phyloP scores from a whole-genome alignment of 2,329 filamentous ascomycete species.

The Colletotrichum godetiae region DNA sequence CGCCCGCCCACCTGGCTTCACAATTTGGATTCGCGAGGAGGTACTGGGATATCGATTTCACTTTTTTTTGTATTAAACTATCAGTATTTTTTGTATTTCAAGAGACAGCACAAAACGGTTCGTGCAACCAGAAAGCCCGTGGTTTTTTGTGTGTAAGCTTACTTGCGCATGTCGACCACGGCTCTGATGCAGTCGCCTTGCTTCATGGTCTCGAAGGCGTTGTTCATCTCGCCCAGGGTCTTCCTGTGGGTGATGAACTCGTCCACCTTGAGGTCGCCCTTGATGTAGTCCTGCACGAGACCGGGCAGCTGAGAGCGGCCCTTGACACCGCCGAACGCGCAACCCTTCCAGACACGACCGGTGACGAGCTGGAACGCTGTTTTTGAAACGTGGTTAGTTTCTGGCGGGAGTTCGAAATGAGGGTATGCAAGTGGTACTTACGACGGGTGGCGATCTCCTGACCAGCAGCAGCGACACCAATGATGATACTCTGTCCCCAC shows the following conservation, averaged over 20 bases:
- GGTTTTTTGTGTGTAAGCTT: conserved; percentile 12
- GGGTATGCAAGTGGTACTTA: conserved; percentile 61
- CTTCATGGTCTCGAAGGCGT: conserved; percentile 94
- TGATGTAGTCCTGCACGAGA: conserved; percentile 90
- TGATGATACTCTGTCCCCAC: conserved; percentile 98
- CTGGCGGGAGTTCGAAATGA: not conserved
- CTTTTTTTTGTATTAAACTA: conserved; percentile 35
- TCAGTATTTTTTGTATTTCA: conserved; percentile 29
- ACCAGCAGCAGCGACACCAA: conserved; percentile 94
- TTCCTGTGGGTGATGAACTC: conserved; percentile 99
- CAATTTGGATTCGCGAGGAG: conserved; percentile 26
- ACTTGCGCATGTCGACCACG: conserved; percentile 76
- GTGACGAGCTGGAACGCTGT: conserved; percentile 98
- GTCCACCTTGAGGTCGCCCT: conserved; percentile 93
- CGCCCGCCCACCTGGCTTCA: conserved; percentile 27
- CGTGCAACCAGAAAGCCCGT: conserved; percentile 30
- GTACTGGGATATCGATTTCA: conserved; percentile 24
- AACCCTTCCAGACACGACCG: conserved; percentile 96
- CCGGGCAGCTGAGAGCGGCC: conserved; percentile 90
- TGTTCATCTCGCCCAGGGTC: conserved; percentile 84
- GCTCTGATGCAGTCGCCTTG: conserved; percentile 96
- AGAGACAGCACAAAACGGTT: not conserved
- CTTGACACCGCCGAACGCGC: conserved; percentile 98
- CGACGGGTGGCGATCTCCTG: conserved; percentile 95
- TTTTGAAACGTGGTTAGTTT: conserved; percentile 11